Conservation (phyloP, 129 eudicot genomes). For the Deinandra increscens region DNA sequence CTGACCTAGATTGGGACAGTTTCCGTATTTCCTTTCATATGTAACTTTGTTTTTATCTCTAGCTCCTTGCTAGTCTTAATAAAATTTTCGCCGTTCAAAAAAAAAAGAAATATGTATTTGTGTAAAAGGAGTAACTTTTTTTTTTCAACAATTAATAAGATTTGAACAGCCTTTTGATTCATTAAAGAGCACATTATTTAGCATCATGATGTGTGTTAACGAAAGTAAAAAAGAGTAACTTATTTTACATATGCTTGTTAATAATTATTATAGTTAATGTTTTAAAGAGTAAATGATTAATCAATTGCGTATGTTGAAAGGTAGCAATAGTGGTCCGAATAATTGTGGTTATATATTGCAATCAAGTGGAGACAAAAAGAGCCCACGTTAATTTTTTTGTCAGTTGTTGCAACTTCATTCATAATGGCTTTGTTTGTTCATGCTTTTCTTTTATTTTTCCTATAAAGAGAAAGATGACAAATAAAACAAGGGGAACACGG, state of each 20-base stretch:
- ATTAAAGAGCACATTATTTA: too few relatives aligned
- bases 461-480: slow-evolving; percentile 29
- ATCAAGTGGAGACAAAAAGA: slow-evolving; percentile 38
- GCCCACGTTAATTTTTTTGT: slow-evolving; percentile 40
- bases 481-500: slow-evolving; percentile 22
- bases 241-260: too few relatives aligned
- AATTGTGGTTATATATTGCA: slow-evolving; percentile 38
- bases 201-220: too few relatives aligned
- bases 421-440: slow-evolving; percentile 25
- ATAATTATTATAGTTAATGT: not conserved
- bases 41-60: too few relatives aligned
- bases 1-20: too few relatives aligned
- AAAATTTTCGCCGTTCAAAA: too few relatives aligned
- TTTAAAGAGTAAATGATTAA: slow-evolving; percentile 11
- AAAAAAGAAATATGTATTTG: not conserved
- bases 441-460: slow-evolving; percentile 11
- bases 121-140: not conserved
- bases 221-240: too few relatives aligned
- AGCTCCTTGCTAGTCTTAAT: too few relatives aligned
- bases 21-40: too few relatives aligned
- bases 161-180: too few relatives aligned
- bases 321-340: slow-evolving; percentile 24
- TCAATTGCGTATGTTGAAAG: slow-evolving; percentile 28
- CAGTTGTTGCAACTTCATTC: slow-evolving; percentile 33
- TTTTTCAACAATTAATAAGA: too few relatives aligned